Conservation (phyloP, 2,329 filamentous ascomycete species). For the Trichoderma afroharzianum region DNA sequence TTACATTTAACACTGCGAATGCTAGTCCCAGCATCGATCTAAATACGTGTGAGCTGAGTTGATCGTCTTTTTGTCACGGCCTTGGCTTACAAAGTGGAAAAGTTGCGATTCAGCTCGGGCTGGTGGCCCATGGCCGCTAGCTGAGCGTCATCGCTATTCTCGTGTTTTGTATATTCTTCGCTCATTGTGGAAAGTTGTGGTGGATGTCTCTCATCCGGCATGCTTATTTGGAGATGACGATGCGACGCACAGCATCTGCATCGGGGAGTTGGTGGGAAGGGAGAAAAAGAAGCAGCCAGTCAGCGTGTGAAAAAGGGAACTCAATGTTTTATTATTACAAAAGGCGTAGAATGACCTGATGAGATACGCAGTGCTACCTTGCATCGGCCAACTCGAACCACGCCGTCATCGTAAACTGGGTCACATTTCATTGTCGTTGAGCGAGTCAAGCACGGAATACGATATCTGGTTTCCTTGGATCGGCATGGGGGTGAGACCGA, state of each 20-base stretch:
- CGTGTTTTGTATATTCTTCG: conserved; percentile 12
- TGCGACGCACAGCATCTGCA: not conserved
- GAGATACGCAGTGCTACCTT: not conserved
- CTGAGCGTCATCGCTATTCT: conserved; percentile 25
- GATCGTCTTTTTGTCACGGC: not conserved
- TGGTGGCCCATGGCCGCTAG: conserved; percentile 26
- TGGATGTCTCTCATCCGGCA: not conserved
- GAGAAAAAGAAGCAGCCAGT: not conserved
- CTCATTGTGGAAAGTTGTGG: conserved; percentile 16
- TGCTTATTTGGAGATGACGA: not conserved
- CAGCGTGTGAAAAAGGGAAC: not conserved
- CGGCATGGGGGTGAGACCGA: conserved; percentile 1
- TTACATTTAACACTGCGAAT: conserved; percentile 44
- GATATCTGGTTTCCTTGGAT: not conserved
- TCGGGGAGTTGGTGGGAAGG: not conserved
- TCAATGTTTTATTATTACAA: not conserved
- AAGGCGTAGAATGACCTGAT: not conserved
- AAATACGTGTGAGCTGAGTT: not conserved
- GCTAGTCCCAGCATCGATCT: conserved; percentile 41
- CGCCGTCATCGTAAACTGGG: not conserved
- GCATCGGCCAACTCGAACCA: not conserved
- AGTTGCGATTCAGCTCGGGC: conserved; percentile 26
- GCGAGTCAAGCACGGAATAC: not conserved
- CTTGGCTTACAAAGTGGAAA: conserved; percentile 24
- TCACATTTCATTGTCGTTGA: not conserved